Evolutionary conservation across 1,284 basidiomycete species (phyloP).

Genomic region (Anthracocystis panici-leucophaei): DNA sequence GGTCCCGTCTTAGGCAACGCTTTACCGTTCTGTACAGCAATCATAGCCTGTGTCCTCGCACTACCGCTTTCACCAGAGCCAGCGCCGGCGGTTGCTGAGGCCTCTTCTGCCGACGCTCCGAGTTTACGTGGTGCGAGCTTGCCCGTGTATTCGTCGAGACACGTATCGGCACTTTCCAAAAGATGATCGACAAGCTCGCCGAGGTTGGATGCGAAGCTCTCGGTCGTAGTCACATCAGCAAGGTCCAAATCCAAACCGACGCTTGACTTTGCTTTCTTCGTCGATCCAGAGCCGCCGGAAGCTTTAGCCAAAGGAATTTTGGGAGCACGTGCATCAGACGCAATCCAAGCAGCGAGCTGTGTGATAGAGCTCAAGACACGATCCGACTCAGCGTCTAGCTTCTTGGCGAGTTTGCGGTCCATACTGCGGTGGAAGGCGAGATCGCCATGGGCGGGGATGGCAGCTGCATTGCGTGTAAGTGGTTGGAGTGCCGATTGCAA

Average conservation of each 20-base stretch:
- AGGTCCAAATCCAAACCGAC: constrained; percentile 21
- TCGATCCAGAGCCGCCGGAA: not conserved
- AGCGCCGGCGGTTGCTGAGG: not conserved
- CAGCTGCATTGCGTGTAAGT: constrained; percentile 58
- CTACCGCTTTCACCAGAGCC: not conserved
- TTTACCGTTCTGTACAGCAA: constrained; percentile 37
- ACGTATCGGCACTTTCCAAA: constrained; percentile 85
- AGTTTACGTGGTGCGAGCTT: constrained; percentile 74
- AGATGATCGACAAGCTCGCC: constrained; percentile 86
- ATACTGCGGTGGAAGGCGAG: constrained; percentile 86
- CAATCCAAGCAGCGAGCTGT: constrained; percentile 48
- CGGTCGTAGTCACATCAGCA: constrained; percentile 72
- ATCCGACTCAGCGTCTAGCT: constrained; percentile 77
- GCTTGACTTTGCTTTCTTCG: constrained; percentile 20
- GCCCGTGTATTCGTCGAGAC: constrained; percentile 83
- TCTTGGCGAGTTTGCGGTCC: constrained; percentile 77
- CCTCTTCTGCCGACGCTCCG: constrained; percentile 4
- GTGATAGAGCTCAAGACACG: constrained; percentile 71
- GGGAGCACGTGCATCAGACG: constrained; percentile 34
- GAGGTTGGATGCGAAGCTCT: constrained; percentile 81
- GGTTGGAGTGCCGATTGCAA: constrained; percentile 58
- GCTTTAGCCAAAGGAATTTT: constrained; percentile 30
- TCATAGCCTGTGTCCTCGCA: constrained; percentile 24
- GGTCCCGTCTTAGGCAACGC: constrained; percentile 50
- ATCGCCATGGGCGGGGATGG: constrained; percentile 73